Base-by-base conservation (phyloP, 306 rosid species). In the Coriaria nepalensis region DNA sequence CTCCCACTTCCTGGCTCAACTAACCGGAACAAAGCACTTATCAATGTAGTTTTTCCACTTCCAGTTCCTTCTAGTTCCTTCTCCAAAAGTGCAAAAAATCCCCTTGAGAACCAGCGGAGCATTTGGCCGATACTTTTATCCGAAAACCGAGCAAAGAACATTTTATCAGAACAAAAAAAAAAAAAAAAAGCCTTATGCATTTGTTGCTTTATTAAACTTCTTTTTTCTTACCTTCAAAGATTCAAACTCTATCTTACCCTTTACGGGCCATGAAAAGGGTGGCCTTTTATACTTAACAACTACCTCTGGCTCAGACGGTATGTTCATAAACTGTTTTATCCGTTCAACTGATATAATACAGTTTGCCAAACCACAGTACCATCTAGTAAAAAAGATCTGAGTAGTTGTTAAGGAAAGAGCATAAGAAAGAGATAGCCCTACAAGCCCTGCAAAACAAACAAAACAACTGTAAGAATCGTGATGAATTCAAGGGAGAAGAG, bases 1-100 rank as follows among this genome's bases (percentile, higher is more conserved):
- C 68, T 49, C 41, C 90, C 90, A 6, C 61, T 44, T 36, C 73
- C 52, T 6, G 84, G 94, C 74, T 86, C 96, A 51, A 86, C 94
- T 40, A 82, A 70, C 50, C 75, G 86, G 63, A 82, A 79, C 73
- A 86, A 59, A 60, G 94, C 94, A 61, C 90, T 82, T 33, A 82
- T 77, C 2, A 86, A 78, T 6, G 90, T 82, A 0, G 80, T 82
- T 72, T 82, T 86, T 5, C 94, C 83, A 12, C 94, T 74, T 70
- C 94, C 96, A 5, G 96, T 86, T 47, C 90, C 79, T 70, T 63
- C 73, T 70, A 11, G 52, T 70, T 47, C 90, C 83, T 68, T 79
- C 86, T 36, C 54, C 46, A 60, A 82, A 73, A 7, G 78, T 75
- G 67, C 96, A 86, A 33, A 76, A 71, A 40, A 86, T 77, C 35